Conservation (phyloP, 805 yeast species). For the Yarrowia sp. region DNA sequence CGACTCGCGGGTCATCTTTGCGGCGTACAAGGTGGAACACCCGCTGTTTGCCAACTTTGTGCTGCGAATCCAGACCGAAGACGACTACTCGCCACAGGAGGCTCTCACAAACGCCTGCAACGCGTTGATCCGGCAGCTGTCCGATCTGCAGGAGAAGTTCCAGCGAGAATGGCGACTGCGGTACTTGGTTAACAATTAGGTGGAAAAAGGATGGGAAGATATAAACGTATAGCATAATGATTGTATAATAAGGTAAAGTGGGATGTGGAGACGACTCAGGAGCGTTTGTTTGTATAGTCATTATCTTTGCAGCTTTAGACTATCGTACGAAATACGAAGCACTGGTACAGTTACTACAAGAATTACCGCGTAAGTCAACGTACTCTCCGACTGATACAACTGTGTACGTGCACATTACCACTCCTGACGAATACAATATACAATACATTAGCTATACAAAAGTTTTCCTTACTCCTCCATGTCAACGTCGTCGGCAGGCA, state of each 20-base stretch:
- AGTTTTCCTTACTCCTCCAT: constrained; percentile 25
- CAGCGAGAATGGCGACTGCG: constrained; percentile 77
- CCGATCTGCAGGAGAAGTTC: constrained; percentile 70
- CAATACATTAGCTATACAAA: constrained; percentile 16
- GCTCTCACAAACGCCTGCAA: constrained; percentile 91
- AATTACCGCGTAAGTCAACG: no score
- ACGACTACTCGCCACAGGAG: constrained; percentile 86
- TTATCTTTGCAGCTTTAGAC: no score
- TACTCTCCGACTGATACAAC: no score
- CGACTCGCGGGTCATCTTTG: constrained; percentile 88
- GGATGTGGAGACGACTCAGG: no score
- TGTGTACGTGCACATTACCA: no score
- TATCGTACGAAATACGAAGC: no score
- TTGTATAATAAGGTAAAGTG: not conserved
- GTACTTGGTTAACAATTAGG: constrained; percentile 20
- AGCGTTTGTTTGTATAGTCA: no score
- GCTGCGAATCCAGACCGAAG: constrained; percentile 93
- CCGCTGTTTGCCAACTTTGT: constrained; percentile 95
- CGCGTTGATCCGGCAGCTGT: constrained; percentile 74
- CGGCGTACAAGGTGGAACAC: constrained; percentile 97
- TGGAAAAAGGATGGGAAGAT: constrained; percentile 4
- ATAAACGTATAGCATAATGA: constrained; percentile 12
- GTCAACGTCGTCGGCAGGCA: constrained; percentile 43
- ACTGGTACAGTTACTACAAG: no score
- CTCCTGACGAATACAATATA: not conserved